These are phyloP conservation scores for Linnemannia hyalina DNA, from an alignment of 192 early-diverging fungal genomes.

Conservation along the genomic window DNA sequence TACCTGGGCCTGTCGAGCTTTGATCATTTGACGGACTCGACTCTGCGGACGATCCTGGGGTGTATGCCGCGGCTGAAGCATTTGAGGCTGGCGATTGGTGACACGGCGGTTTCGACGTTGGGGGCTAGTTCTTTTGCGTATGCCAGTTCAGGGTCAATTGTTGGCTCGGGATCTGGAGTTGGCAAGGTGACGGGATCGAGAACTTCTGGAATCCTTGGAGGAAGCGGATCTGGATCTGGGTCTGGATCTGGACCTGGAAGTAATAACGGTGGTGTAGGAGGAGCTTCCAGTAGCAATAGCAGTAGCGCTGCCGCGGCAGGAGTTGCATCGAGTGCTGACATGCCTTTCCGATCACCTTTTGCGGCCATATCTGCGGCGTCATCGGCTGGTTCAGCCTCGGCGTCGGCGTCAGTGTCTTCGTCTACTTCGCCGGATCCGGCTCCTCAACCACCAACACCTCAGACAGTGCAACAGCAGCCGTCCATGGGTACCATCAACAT, in stretches of 20 bases:
- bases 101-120: conserved; percentile 14
- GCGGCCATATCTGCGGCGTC: conserved; percentile 16
- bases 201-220: background rate
- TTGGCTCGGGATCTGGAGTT: background rate
- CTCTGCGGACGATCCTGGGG: conserved; percentile 42
- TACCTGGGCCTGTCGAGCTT: conserved; percentile 53
- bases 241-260: background rate
- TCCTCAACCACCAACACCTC: background rate
- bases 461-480: background rate
- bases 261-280: background rate
- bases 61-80: conserved; percentile 50
- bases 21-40: conserved; percentile 51
- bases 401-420: conserved; percentile 4
- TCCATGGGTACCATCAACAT: background rate
- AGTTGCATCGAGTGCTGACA: background rate
- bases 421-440: conserved; percentile 7
- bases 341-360: conserved; percentile 17
- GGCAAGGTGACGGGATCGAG: conserved; percentile 9
- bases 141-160: background rate
- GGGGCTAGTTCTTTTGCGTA: background rate
- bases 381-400: conserved; percentile 5
- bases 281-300: background rate
- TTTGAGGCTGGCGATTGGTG: conserved; percentile 40
- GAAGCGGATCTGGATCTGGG: background rate
- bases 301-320: background rate